A percentile compares a stretch with the other conserved stretches of the same genome.
Conservation (phyloP, 148 eudicot genomes). For the Suaeda aralocaspica region DNA sequence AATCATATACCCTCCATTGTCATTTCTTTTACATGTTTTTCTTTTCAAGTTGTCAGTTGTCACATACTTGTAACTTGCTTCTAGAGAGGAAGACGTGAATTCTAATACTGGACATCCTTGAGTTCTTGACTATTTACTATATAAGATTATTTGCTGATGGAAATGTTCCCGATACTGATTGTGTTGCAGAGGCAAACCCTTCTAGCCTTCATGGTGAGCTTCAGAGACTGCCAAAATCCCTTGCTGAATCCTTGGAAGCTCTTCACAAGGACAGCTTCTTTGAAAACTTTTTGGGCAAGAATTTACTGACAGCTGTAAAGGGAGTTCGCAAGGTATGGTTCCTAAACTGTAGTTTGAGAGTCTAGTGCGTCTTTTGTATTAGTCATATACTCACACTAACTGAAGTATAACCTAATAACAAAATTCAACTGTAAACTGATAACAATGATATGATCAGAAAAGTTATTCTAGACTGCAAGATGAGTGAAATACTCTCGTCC, state of each 20-base stretch:
- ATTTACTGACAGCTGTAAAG: conserved; percentile 56
- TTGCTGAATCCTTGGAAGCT: conserved; percentile 70
- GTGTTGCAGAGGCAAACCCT: conserved; percentile 64
- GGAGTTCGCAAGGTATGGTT: conserved; percentile 70
- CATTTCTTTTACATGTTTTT: no score
- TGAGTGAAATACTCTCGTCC: not conserved
- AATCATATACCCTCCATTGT: no score
- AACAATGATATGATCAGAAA: not conserved
- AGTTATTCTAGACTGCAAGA: not conserved
- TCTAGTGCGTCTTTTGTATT: no score
- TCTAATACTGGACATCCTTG: no score
- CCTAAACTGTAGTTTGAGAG: not conserved
- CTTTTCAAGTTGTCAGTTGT: no score
- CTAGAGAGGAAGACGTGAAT: no score
- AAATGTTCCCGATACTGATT: conserved; percentile 1
- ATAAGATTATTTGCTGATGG: no score
- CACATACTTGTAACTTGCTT: no score
- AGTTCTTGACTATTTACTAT: no score
- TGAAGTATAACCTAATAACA: not conserved
- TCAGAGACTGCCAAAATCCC: conserved; percentile 61
- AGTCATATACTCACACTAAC: not conserved
- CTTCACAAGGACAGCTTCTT: conserved; percentile 57
- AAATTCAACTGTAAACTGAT: not conserved
- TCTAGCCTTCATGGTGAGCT: conserved; percentile 45
- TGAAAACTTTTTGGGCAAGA: conserved; percentile 56